Base-by-base conservation (phyloP, 2,329 filamentous ascomycete species). In the Xylariomycetidae sp. region DNA sequence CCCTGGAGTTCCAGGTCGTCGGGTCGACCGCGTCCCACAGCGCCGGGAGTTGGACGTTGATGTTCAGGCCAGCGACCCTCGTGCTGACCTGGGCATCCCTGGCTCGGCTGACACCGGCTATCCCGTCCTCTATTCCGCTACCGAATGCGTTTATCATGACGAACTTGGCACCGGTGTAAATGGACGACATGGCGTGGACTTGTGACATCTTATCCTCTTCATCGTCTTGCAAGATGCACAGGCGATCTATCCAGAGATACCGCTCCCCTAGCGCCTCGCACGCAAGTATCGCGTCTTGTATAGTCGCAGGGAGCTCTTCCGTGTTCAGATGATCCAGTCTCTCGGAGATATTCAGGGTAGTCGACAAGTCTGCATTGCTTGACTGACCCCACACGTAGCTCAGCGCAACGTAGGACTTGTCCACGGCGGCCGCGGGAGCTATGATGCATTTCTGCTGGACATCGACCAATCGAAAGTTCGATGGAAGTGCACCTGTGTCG, bases 1-100 rank as follows among this genome's bases (percentile, higher is more conserved):
- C 39, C 19, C 39, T 28, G 11, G 23, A 23, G 9, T 32, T 25
- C 30, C 30, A 32, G 15, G 22, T 25, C 30, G 20, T 22, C 13
- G 19, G 5, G 5, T 15, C 30, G n/a, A 32, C 18, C 2, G 17
- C 20, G 20, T 23, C 20, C 20, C 20, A 23, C 8, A 23, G 20
- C 8, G 20, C 8, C n/a, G 20, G 20, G n/a, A 23, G 20, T n/a
- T 23, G 20, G n/a, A 23, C 20, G n/a, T 23, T 23, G 20, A 23
- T 23, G n/a, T n/a, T 8, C 8, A 23, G 8, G n/a, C 20, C 20
- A n/a, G 8, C 20, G n/a, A 23, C n/a, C 20, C n/a, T 23, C 20
- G 8, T n/a, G n/a, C 20, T 23, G 8, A 23, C n/a, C 20, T 23
- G 20, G n/a, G 20, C 8, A 8, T 23, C 25, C n/a, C 12, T 8